Conservation (phyloP, 1,284 basidiomycete genomes). For the Fomitopsis palustris region DNA sequence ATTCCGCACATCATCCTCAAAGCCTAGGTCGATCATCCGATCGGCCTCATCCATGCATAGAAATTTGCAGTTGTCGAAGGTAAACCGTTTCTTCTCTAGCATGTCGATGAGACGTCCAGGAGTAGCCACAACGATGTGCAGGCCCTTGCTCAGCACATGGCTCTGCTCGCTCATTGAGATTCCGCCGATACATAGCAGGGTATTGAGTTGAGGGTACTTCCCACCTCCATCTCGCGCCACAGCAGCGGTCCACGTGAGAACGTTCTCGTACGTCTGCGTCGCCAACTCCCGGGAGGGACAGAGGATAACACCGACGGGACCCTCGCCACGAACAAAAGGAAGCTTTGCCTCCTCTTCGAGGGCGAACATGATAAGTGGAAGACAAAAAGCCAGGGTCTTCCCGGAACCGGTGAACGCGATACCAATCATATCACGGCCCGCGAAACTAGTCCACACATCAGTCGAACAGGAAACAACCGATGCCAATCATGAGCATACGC, state of each 20-base stretch:
- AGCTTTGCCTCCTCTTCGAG: conserved; percentile 91
- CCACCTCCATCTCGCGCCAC: conserved; percentile 64
- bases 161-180: conserved; percentile 97
- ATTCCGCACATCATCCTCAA: conserved; percentile 97
- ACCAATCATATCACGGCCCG: conserved; percentile 93
- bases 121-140: conserved; percentile 97
- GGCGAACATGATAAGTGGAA: conserved; percentile 94
- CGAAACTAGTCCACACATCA: conserved; percentile 51
- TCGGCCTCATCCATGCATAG: conserved; percentile 99
- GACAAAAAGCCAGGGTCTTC: conserved; percentile 82
- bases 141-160: conserved; percentile 84
- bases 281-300: conserved; percentile 95
- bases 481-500: conserved; percentile 55
- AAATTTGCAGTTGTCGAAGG: conserved; percentile 90
- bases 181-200: conserved; percentile 93
- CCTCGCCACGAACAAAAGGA: conserved; percentile 90
- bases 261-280: conserved; percentile 94
- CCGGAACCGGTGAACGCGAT: conserved; percentile 77
- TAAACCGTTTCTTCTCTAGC: conserved; percentile 91
- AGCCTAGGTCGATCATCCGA: conserved; percentile 98
- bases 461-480: not conserved
- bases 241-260: conserved; percentile 81
- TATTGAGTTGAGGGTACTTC: conserved; percentile 82
- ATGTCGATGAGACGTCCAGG: conserved; percentile 96
- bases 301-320: conserved; percentile 91